Evolutionary conservation across 2,329 filamentous ascomycete species (phyloP).

Genomic region (Claviceps paspali): DNA sequence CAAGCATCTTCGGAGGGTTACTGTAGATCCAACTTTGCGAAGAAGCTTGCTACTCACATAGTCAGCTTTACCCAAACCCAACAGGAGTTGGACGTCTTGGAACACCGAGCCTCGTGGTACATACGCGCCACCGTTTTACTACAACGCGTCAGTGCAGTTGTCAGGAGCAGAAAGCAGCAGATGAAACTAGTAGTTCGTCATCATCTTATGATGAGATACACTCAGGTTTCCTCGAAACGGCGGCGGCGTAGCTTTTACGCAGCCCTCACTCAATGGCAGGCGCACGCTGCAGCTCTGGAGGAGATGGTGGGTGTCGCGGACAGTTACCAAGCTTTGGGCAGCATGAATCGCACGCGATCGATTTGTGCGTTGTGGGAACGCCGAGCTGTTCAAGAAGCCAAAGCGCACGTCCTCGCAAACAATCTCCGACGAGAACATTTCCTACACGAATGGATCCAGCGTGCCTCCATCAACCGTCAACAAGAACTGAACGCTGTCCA

Average conservation of each 20-base stretch:
- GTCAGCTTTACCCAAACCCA: neutral
- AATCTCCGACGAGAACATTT: neutral
- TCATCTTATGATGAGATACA: slow-evolving; percentile 21
- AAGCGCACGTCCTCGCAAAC: neutral
- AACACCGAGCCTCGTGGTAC: slow-evolving; percentile 16
- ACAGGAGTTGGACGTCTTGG: slow-evolving; percentile 9
- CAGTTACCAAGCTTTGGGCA: slow-evolving; percentile 7
- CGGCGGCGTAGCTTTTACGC: slow-evolving; percentile 18
- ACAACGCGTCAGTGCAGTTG: slow-evolving; percentile 12
- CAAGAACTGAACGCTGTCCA: slow-evolving; percentile 15
- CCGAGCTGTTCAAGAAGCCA: neutral
- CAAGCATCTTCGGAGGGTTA: neutral
- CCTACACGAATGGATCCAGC: slow-evolving; percentile 10
- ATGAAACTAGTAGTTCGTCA: slow-evolving; percentile 16
- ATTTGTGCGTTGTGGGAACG: slow-evolving; percentile 10
- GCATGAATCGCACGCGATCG: slow-evolving; percentile 5
- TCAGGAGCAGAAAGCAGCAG: slow-evolving; percentile 12
- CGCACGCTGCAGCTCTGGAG: slow-evolving; percentile 5
- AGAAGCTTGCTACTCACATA: neutral
- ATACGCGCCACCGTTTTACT: slow-evolving; percentile 16
- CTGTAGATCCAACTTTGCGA: neutral
- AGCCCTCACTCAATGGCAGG: slow-evolving; percentile 17
- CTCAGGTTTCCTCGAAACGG: slow-evolving; percentile 17
- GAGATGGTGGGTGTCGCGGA: slow-evolving; percentile 8
- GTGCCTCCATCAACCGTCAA: slow-evolving; percentile 11